phyloP scores from a whole-genome alignment of 2,329 filamentous ascomycete genomes.

The Gaeumannomyces sp. region DNA sequence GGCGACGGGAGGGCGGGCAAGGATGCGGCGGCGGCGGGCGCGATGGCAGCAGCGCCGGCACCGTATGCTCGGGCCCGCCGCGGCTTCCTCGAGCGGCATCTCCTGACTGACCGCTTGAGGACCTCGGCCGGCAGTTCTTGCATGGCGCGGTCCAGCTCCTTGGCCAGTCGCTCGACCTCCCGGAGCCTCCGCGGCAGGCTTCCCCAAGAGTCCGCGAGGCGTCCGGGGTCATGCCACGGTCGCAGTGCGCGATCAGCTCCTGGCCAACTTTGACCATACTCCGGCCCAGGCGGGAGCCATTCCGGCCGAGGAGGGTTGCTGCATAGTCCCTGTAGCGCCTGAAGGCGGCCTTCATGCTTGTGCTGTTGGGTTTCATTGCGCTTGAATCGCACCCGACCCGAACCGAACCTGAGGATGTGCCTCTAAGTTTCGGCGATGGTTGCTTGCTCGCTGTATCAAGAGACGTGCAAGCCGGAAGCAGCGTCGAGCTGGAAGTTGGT shows the following conservation, averaged over 20 bases:
- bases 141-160: background rate
- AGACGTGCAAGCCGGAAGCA: background rate
- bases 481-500: background rate
- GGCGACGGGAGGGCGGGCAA: no score
- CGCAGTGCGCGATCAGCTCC: no score
- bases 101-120: no score
- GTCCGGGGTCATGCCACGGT: background rate
- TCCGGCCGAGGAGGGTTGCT: background rate
- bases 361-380: background rate
- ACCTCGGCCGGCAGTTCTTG: background rate
- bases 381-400: background rate
- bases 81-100: no score
- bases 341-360: background rate
- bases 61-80: no score
- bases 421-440: background rate
- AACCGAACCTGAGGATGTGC: background rate
- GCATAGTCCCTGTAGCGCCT: background rate
- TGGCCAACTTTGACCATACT: background rate
- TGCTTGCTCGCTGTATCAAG: background rate
- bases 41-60: no score
- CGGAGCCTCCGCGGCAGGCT: background rate
- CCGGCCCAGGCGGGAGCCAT: background rate
- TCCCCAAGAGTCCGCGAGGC: no score
- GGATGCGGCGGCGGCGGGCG: no score
- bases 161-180: background rate